Conservation (phyloP, 1,139 yeast genomes). For the Debaryomyces sp. region DNA sequence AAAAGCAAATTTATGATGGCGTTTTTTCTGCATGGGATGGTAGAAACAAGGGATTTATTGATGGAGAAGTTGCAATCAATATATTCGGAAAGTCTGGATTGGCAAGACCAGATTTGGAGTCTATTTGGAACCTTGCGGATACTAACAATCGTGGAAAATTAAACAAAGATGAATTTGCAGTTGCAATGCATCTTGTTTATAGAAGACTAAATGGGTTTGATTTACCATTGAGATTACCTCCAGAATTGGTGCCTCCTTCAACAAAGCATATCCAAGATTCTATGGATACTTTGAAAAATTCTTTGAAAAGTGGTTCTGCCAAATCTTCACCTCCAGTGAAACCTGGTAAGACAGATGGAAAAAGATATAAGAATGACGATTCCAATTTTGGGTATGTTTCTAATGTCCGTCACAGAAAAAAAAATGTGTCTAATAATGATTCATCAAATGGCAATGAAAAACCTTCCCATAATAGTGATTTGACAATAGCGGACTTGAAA, state of each 20-base stretch:
- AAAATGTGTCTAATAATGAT: conserved; percentile 22
- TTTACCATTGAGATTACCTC: conserved; percentile 71
- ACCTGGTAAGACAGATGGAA: conserved; percentile 45
- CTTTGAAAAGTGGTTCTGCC: conserved; percentile 44
- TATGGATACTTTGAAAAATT: conserved; percentile 43
- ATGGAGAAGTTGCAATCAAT: conserved; percentile 81
- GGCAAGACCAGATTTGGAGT: conserved; percentile 79
- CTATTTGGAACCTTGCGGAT: conserved; percentile 85
- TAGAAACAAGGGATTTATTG: conserved; percentile 64
- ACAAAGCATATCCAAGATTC: conserved; percentile 57
- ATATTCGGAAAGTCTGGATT: conserved; percentile 91
- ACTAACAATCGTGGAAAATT: conserved; percentile 70
- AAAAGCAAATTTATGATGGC: conserved; percentile 82
- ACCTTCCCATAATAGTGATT: conserved; percentile 31
- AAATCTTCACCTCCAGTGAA: conserved; percentile 33
- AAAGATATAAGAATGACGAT: conserved; percentile 73
- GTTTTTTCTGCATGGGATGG: conserved; percentile 89
- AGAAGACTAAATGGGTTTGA: conserved; percentile 73
- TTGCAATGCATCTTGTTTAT: conserved; percentile 82
- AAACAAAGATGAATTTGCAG: conserved; percentile 77
- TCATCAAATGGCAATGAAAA: conserved; percentile 6
- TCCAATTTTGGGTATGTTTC: conserved; percentile 65
- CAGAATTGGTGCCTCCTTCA: conserved; percentile 80
- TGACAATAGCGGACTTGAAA: conserved; percentile 54
- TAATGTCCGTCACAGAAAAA: conserved; percentile 61